phyloP scores from a whole-genome alignment of 495 filamentous ascomycete genomes.

The Tuber microsphaerosporum region DNA sequence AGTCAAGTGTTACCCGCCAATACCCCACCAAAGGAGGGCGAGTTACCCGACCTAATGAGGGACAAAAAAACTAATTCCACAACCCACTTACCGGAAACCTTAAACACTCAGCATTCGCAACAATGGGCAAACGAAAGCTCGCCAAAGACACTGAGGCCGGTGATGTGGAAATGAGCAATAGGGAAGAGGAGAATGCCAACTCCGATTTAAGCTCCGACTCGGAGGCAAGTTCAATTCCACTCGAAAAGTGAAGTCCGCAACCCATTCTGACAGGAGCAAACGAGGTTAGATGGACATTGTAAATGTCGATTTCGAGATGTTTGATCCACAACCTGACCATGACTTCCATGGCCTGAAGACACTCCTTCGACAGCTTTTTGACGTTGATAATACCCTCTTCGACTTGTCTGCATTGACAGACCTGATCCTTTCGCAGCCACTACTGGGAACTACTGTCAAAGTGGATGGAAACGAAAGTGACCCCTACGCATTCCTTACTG shows the following conservation, averaged over 20 bases:
- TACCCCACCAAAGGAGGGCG: not conserved
- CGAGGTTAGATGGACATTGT: conserved; percentile 68
- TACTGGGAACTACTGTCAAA: conserved; percentile 90
- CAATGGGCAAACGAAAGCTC: conserved; percentile 52
- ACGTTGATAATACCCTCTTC: conserved; percentile 74
- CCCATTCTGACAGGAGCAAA: conserved; percentile 25
- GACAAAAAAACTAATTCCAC: not conserved
- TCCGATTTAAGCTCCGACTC: conserved; percentile 45
- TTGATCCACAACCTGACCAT: conserved; percentile 80
- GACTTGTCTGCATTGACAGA: conserved; percentile 80
- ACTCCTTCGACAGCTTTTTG: conserved; percentile 87
- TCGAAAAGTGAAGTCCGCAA: not conserved
- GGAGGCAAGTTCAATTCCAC: conserved; percentile 42
- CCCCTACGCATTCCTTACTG: conserved; percentile 88
- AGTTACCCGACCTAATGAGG: not conserved
- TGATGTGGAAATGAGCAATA: conserved; percentile 47
- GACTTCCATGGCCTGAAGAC: conserved; percentile 95
- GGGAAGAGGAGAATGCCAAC: conserved; percentile 31
- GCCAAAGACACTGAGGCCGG: conserved; percentile 42
- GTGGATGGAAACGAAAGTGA: conserved; percentile 89
- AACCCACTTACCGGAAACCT: not conserved
- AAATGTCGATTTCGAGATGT: conserved; percentile 96
- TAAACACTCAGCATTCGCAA: conserved; percentile 9
- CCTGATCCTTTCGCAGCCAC: conserved; percentile 78
- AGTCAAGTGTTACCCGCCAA: not conserved